These are phyloP conservation scores for Clarireedia paspali DNA, from an alignment of 2,329 filamentous ascomycete species.

Conservation along the genomic window DNA sequence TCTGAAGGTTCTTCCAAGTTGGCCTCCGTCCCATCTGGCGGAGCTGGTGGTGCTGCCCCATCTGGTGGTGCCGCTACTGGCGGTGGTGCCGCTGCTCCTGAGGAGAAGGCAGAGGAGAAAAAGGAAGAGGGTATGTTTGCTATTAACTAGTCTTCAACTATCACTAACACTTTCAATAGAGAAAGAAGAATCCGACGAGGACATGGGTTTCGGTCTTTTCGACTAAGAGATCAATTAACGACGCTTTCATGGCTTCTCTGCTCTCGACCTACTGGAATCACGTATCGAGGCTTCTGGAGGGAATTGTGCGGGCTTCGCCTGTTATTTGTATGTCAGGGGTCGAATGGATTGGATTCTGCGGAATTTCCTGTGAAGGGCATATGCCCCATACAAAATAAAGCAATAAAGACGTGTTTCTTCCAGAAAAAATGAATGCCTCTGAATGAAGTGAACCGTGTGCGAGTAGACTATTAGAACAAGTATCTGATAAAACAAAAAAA, in stretches of 20 bases:
- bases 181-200: slow-evolving; percentile 67
- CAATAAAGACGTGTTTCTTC: slow-evolving; percentile 29
- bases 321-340: slow-evolving; percentile 24
- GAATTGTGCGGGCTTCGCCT: slow-evolving; percentile 25
- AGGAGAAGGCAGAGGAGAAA: slow-evolving; percentile 55
- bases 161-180: slow-evolving; percentile 33
- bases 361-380: slow-evolving; percentile 18
- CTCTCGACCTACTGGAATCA: slow-evolving; percentile 19
- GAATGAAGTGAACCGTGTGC: background rate
- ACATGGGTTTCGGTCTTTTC: slow-evolving; percentile 72
- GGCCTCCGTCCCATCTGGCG: slow-evolving; percentile 92
- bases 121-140: slow-evolving; percentile 72
- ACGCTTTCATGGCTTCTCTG: slow-evolving; percentile 15
- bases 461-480: background rate
- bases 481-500: too few relatives aligned
- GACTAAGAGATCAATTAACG: slow-evolving; percentile 46
- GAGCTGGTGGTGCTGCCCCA: slow-evolving; percentile 64
- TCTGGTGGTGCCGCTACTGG: slow-evolving; percentile 61
- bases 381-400: slow-evolving; percentile 24
- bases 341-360: slow-evolving; percentile 15
- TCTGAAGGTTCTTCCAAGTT: slow-evolving; percentile 85
- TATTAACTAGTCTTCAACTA: slow-evolving; percentile 21
- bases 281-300: slow-evolving; percentile 22
- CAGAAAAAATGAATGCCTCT: slow-evolving; percentile 1
- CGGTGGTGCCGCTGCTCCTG: slow-evolving; percentile 49